Percentiles rank a stretch among this genome's conserved stretches.
phyloP scores from a whole-genome alignment of 192 early-diverging fungal species.

The Coemansia sp. region DNA sequence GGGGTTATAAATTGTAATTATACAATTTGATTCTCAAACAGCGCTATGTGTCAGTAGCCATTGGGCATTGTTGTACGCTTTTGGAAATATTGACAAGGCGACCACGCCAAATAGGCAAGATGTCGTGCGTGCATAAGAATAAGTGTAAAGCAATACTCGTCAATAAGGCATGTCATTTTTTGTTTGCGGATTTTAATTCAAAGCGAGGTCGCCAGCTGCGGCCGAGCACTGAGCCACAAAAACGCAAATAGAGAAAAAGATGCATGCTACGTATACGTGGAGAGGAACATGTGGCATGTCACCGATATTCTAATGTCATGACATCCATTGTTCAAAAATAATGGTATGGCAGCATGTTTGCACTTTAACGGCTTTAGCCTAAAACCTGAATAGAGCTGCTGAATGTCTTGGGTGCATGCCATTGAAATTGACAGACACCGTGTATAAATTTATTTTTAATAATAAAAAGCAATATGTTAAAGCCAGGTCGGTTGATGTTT shows the following conservation, averaged over 20 bases:
- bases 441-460: too few species aligned
- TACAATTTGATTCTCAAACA: not conserved
- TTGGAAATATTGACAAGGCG: not conserved
- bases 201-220: conserved; percentile 2
- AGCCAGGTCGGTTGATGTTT: not conserved
- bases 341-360: not conserved
- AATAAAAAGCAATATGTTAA: not conserved
- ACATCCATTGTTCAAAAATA: not conserved
- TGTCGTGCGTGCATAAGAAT: not conserved
- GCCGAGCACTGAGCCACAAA: conserved; percentile 8
- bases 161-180: too few species aligned
- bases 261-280: not conserved
- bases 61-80: not conserved
- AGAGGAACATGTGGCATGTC: conserved; percentile 4
- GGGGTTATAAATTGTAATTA: not conserved
- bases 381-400: too few species aligned
- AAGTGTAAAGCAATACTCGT: not conserved
- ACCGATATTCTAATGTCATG: conserved; percentile 1
- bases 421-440: too few species aligned
- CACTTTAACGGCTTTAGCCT: not conserved
- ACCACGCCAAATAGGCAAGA: not conserved
- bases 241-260: not conserved
- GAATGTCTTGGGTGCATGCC: too few species aligned
- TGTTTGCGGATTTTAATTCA: not conserved
- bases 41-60: not conserved